These are phyloP conservation scores for Cordyceps cicadae DNA, from an alignment of 2,329 filamentous ascomycete species.

Conservation along the genomic window DNA sequence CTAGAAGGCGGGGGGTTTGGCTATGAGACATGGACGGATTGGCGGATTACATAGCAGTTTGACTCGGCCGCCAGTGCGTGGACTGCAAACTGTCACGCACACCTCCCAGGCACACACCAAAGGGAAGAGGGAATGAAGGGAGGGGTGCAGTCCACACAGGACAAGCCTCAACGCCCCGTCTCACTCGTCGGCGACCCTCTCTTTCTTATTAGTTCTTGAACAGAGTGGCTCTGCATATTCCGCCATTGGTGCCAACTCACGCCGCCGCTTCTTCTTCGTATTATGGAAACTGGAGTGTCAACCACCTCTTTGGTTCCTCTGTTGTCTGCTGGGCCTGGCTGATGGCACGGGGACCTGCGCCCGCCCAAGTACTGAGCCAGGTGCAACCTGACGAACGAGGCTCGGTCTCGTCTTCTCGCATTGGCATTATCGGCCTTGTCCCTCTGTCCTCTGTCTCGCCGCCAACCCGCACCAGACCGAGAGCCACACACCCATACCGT, in stretches of 20 bases:
- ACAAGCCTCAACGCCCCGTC: slow-evolving; percentile 6
- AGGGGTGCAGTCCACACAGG: not conserved
- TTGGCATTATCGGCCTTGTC: too few relatives aligned
- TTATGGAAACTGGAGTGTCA: not conserved
- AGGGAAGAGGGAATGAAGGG: too few relatives aligned
- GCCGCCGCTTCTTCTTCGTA: not conserved
- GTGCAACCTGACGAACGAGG: not conserved
- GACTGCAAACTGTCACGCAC: not conserved
- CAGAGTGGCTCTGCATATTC: slow-evolving; percentile 7
- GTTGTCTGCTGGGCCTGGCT: not conserved
- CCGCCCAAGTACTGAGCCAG: not conserved
- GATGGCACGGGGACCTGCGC: not conserved
- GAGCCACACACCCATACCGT: not conserved
- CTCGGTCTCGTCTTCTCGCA: not conserved
- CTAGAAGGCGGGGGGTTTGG: slow-evolving; percentile 10
- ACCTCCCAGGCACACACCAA: too few relatives aligned
- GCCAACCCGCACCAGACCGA: not conserved
- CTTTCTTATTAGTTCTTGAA: slow-evolving; percentile 3
- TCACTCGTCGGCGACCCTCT: slow-evolving; percentile 9
- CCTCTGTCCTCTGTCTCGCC: not conserved
- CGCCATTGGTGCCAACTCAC: slow-evolving; percentile 7
- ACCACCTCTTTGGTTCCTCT: slow-evolving; percentile 1
- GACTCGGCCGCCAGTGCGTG: not conserved
- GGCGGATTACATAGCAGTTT: not conserved
- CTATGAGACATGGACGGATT: slow-evolving; percentile 3